Evolutionary conservation across 2,329 filamentous ascomycete species (phyloP).

Genomic region (Sporothrix mexicana): DNA sequence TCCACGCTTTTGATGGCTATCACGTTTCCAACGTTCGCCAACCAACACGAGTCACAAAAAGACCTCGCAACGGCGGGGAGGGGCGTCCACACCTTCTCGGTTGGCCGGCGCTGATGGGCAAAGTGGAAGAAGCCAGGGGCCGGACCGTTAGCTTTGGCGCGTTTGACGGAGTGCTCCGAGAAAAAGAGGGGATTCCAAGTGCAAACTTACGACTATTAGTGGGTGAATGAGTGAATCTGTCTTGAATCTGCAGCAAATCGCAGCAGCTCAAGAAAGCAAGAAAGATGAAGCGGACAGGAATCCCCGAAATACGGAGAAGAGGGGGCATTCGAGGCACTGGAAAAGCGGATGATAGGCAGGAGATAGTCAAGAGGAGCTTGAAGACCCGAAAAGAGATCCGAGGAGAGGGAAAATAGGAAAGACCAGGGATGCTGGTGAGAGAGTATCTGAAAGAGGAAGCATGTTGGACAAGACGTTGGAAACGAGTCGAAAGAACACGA

Average conservation of each 20-base stretch:
- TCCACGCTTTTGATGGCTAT: neutral
- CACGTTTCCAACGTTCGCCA: neutral
- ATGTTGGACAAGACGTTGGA: conserved; percentile 9
- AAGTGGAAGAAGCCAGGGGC: conserved; percentile 27
- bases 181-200: neutral
- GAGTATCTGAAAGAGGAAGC: neutral
- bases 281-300: neutral
- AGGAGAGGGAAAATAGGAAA: neutral
- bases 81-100: neutral
- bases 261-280: neutral
- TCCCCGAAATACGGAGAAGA: neutral
- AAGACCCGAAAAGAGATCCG: neutral
- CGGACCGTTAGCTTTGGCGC: conserved; percentile 27
- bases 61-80: neutral
- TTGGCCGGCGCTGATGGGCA: neutral
- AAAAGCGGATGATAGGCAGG: neutral
- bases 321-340: neutral
- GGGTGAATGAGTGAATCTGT: no score
- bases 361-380: neutral
- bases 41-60: no score
- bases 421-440: neutral
- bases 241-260: no score
- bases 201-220: no score
- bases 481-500: neutral
- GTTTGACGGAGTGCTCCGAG: conserved; percentile 18